Conservation (phyloP, 306 rosid genomes). For the Mimosa pudica region DNA sequence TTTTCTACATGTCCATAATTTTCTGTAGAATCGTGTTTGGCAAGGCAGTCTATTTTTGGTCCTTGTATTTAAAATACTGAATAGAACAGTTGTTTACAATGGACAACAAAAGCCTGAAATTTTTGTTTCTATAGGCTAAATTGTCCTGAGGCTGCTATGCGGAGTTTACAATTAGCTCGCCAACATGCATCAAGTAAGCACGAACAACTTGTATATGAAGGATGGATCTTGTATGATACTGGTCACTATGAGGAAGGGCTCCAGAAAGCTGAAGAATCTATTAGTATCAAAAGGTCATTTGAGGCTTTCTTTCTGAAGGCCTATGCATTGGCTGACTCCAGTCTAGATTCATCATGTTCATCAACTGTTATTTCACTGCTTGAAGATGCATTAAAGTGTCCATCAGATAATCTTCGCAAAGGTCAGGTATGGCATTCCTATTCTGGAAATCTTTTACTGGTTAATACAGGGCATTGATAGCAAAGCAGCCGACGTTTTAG, state of each 20-base stretch:
- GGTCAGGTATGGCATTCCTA: slow-evolving; percentile 74
- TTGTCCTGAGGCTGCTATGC: slow-evolving; percentile 92
- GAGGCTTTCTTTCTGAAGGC: slow-evolving; percentile 95
- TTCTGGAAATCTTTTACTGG: slow-evolving; percentile 6
- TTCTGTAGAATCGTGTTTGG: slow-evolving; percentile 20
- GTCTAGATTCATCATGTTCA: slow-evolving; percentile 69
- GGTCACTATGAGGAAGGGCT: slow-evolving; percentile 95
- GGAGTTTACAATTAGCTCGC: slow-evolving; percentile 89
- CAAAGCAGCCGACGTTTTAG: background rate
- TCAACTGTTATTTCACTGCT: slow-evolving; percentile 79
- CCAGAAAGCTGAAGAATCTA: slow-evolving; percentile 85
- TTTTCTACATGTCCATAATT: slow-evolving; percentile 19
- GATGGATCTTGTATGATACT: slow-evolving; percentile 92
- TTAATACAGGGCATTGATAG: background rate
- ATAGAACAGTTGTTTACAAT: slow-evolving; percentile 7
- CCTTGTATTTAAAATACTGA: slow-evolving; percentile 25
- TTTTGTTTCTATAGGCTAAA: slow-evolving; percentile 58
- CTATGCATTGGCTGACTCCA: slow-evolving; percentile 90
- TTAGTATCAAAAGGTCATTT: slow-evolving; percentile 78
- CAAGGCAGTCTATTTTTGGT: slow-evolving; percentile 24
- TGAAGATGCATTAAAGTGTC: slow-evolving; percentile 91
- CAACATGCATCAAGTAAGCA: slow-evolving; percentile 81
- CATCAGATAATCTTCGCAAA: slow-evolving; percentile 91
- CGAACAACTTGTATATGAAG: slow-evolving; percentile 85
- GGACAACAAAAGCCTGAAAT: slow-evolving; percentile 31